These are phyloP conservation scores for Canavalia gladiata DNA, from an alignment of 306 rosid species.

Conservation along the genomic window DNA sequence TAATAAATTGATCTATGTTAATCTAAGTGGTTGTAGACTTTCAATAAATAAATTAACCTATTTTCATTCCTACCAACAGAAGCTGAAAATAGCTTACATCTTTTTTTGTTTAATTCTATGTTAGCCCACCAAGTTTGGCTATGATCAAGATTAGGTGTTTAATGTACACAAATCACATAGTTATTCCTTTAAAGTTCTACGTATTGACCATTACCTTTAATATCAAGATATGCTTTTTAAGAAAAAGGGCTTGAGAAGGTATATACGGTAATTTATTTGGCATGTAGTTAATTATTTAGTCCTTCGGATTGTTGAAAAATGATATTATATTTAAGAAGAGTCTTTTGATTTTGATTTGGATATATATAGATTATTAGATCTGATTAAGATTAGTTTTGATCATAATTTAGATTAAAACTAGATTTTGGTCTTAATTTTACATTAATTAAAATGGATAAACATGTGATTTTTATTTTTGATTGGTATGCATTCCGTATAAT, in stretches of 20 bases:
- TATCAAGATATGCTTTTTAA: not conserved
- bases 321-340: not conserved
- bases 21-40: too few species aligned
- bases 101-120: not conserved
- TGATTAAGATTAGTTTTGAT: not conserved
- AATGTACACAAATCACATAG: not conserved
- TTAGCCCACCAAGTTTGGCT: not conserved
- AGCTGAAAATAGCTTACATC: not conserved
- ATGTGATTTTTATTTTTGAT: not conserved
- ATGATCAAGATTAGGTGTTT: not conserved
- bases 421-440: too few species aligned
- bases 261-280: not conserved
- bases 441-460: not conserved
- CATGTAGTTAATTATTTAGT: not conserved
- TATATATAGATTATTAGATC: not conserved
- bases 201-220: not conserved
- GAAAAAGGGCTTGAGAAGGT: not conserved
- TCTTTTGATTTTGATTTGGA: not conserved
- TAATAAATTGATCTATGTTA: too few species aligned
- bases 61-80: not conserved
- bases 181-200: not conserved
- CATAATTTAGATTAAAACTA: not conserved
- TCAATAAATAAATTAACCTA: too few species aligned
- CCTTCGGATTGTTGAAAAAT: not conserved
- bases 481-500: not conserved